phyloP scores from a whole-genome alignment of 306 rosid species.

The Rosa lucieae region DNA sequence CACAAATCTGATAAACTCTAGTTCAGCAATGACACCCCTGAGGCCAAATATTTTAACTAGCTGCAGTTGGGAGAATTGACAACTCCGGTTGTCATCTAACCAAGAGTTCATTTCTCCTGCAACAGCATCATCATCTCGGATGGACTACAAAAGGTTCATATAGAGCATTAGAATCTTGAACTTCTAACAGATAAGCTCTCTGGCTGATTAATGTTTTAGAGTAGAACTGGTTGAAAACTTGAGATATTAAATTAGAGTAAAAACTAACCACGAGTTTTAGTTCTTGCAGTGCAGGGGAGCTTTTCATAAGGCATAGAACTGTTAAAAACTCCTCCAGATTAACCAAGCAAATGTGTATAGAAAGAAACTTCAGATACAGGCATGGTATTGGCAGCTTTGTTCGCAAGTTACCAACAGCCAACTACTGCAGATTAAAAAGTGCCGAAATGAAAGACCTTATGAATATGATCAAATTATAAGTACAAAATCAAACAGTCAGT shows the following conservation, averaged over 20 bases:
- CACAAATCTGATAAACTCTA: too few relatives aligned
- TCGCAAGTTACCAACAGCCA: slow-evolving; percentile 48
- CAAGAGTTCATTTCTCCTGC: too few relatives aligned
- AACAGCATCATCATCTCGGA: too few relatives aligned
- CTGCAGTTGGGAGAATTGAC: too few relatives aligned
- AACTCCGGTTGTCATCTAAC: too few relatives aligned
- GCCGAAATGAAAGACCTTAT: background rate
- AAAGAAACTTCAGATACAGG: background rate
- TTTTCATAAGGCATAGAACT: slow-evolving; percentile 49
- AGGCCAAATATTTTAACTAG: too few relatives aligned
- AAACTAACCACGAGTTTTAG: slow-evolving; percentile 49
- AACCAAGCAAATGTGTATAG: slow-evolving; percentile 44
- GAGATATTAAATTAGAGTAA: background rate
- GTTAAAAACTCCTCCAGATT: slow-evolving; percentile 46
- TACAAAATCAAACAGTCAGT: background rate
- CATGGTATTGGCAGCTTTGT: slow-evolving; percentile 14
- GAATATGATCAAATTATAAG: background rate
- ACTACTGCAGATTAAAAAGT: slow-evolving; percentile 40
- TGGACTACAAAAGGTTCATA: too few relatives aligned
- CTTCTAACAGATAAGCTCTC: background rate
- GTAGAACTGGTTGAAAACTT: too few relatives aligned
- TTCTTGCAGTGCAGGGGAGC: slow-evolving; percentile 55
- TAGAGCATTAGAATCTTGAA: too few relatives aligned
- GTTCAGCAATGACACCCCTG: too few relatives aligned
- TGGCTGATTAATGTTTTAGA: too few relatives aligned